Evolutionary conservation across 129 eudicot species (phyloP).

Genomic region (Logfia minima): DNA sequence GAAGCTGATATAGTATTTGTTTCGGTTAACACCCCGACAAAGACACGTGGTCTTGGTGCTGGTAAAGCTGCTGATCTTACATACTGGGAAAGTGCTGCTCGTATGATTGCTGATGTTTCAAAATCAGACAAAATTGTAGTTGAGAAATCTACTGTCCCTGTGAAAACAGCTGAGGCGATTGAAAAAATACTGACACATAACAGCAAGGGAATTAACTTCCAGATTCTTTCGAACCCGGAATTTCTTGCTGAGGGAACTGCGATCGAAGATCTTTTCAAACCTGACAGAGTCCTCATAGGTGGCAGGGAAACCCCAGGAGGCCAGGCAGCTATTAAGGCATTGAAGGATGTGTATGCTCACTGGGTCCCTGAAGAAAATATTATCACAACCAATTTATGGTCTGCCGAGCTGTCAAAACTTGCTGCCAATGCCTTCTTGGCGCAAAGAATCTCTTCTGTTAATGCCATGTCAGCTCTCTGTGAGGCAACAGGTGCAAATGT

Average conservation of each 20-base stretch:
- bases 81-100: constrained; percentile 93
- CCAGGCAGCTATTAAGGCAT: constrained; percentile 68
- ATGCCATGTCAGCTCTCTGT: constrained; percentile 90
- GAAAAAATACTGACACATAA: constrained; percentile 80
- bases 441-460: constrained; percentile 85
- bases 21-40: constrained; percentile 87
- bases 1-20: constrained; percentile 88
- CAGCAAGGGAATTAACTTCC: constrained; percentile 83
- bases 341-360: constrained; percentile 73
- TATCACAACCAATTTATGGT: constrained; percentile 82
- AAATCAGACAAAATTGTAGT: constrained; percentile 81
- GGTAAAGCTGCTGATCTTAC: constrained; percentile 91
- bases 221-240: constrained; percentile 83
- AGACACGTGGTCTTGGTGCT: constrained; percentile 87
- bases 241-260: constrained; percentile 93
- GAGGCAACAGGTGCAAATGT: constrained; percentile 94
- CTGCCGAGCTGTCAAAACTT: constrained; percentile 90
- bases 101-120: constrained; percentile 93
- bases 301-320: constrained; percentile 95
- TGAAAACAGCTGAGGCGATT: constrained; percentile 88
- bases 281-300: constrained; percentile 86
- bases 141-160: constrained; percentile 87
- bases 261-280: constrained; percentile 67
- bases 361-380: constrained; percentile 86
- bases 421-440: constrained; percentile 94